These are phyloP conservation scores for Beta corolliflora DNA, from an alignment of 179 eudicot species.

Conservation along the genomic window DNA sequence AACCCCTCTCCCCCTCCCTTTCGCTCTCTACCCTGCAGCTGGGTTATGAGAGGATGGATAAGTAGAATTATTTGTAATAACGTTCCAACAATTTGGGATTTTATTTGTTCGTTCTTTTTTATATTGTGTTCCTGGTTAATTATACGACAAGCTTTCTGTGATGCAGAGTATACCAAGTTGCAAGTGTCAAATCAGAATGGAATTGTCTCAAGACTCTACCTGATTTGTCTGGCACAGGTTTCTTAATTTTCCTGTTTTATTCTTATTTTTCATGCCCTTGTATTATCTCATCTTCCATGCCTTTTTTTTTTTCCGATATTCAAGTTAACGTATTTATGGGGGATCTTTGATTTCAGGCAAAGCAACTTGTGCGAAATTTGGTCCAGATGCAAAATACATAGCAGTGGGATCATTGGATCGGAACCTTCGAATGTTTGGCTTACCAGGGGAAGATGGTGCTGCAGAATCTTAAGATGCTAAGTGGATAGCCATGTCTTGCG, in stretches of 20 bases:
- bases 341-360: constrained; percentile 52
- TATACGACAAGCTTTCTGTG: background rate
- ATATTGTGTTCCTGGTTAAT: background rate
- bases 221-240: constrained; percentile 97
- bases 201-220: constrained; percentile 81
- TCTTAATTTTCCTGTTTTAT: background rate
- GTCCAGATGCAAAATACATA: constrained; percentile 81
- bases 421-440: constrained; percentile 85
- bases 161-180: constrained; percentile 93
- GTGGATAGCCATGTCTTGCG: background rate
- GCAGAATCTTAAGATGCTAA: constrained; percentile 15
- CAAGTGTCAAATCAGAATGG: constrained; percentile 94
- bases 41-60: background rate
- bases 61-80: background rate
- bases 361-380: constrained; percentile 67
- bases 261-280: background rate
- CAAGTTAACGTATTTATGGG: background rate
- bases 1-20: too few relatives aligned
- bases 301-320: background rate
- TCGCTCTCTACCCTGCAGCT: background rate
- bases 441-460: constrained; percentile 49
- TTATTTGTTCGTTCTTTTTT: too few relatives aligned
- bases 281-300: background rate
- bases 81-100: background rate
- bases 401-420: constrained; percentile 89